These are phyloP conservation scores for Thozetella sp. DNA, from an alignment of 495 filamentous ascomycete species.

Conservation along the genomic window DNA sequence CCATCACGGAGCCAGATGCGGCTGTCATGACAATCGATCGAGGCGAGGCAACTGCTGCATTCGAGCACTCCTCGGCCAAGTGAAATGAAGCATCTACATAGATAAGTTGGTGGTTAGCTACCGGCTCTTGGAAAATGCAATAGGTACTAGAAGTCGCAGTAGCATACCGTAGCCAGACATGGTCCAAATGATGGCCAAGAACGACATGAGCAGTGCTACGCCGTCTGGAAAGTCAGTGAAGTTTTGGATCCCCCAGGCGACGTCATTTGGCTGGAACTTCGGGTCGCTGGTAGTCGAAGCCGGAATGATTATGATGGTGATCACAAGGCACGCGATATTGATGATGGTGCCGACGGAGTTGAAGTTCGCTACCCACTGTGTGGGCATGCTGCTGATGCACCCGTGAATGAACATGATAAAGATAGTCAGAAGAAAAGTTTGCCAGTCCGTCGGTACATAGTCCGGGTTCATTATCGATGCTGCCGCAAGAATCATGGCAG, in stretches of 20 bases:
- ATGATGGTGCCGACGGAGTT: constrained; percentile 76
- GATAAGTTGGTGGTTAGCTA: neutral
- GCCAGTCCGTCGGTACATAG: constrained; percentile 67
- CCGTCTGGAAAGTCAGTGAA: constrained; percentile 73
- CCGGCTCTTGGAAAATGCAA: neutral
- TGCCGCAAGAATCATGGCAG: constrained; percentile 75
- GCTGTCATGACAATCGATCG: constrained; percentile 78
- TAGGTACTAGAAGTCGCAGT: neutral
- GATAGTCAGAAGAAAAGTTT: constrained; percentile 70
- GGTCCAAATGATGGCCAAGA: constrained; percentile 64
- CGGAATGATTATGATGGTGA: constrained; percentile 73
- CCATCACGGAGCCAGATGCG: constrained; percentile 66
- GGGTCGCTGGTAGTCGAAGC: constrained; percentile 55
- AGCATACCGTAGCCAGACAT: constrained; percentile 55
- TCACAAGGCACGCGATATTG: constrained; percentile 70
- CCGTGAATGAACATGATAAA: constrained; percentile 73
- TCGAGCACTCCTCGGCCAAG: constrained; percentile 76
- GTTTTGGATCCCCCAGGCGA: constrained; percentile 74
- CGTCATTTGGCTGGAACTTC: constrained; percentile 61
- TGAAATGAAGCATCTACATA: constrained; percentile 65
- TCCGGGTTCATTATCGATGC: constrained; percentile 67
- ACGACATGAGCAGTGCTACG: constrained; percentile 75
- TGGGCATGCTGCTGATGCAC: constrained; percentile 74
- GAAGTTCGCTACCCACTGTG: constrained; percentile 72
- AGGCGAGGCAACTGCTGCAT: constrained; percentile 74